Evolutionary conservation across 1,284 basidiomycete species (phyloP).

Genomic region (Fistulinella cinereoalba): DNA sequence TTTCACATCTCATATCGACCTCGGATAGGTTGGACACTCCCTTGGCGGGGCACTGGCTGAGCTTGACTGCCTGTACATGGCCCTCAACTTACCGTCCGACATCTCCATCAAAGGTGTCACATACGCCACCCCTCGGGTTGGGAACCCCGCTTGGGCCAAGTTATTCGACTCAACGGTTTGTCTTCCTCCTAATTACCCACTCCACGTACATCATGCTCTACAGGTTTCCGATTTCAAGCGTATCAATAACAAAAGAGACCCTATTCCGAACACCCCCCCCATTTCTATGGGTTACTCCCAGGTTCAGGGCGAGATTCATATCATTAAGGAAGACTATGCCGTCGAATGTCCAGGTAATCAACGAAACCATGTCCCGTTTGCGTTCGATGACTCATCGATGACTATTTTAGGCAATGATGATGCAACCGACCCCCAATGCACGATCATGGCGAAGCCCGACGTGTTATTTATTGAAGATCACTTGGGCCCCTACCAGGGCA

Average conservation of each 20-base stretch:
- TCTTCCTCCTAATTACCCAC: slow-evolving; percentile 16
- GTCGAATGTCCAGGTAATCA: slow-evolving; percentile 44
- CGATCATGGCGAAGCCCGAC: slow-evolving; percentile 44
- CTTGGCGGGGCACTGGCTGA: slow-evolving; percentile 58
- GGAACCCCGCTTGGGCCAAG: slow-evolving; percentile 30
- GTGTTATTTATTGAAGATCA: slow-evolving; percentile 46
- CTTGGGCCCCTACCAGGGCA: slow-evolving; percentile 54
- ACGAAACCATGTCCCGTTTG: slow-evolving; percentile 1
- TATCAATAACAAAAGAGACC: slow-evolving; percentile 45
- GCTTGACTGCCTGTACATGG: slow-evolving; percentile 49
- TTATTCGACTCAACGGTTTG: slow-evolving; percentile 36
- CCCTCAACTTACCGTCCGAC: slow-evolving; percentile 43
- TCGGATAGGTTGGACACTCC: slow-evolving; percentile 49
- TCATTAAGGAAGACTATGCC: slow-evolving; percentile 31
- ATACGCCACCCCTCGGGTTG: slow-evolving; percentile 48
- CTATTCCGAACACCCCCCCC: slow-evolving; percentile 49
- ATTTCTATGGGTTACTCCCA: slow-evolving; percentile 44
- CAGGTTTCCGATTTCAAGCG: slow-evolving; percentile 44
- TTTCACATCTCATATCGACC: background rate
- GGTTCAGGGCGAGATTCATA: slow-evolving; percentile 42
- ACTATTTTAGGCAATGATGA: slow-evolving; percentile 43
- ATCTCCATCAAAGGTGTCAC: slow-evolving; percentile 45
- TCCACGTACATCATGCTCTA: slow-evolving; percentile 5
- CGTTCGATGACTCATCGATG: background rate
- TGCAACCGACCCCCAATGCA: slow-evolving; percentile 45